A percentile compares a stretch with the other conserved stretches of the same genome.
Conservation (phyloP, 805 yeast genomes). For the Maudiozyma serrabonitensis region DNA sequence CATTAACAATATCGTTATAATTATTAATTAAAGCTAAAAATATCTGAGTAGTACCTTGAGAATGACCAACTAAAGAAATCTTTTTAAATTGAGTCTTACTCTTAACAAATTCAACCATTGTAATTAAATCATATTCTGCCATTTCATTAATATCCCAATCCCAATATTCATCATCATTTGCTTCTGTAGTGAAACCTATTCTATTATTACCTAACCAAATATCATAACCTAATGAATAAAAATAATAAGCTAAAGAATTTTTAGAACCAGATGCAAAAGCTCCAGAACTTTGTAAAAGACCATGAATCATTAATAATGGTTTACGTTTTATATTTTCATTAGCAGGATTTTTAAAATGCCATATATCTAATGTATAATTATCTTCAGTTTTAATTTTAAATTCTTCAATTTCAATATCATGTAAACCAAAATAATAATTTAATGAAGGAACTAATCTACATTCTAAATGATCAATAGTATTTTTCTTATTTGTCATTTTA, state of each 20-base stretch:
- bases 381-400: constrained; percentile 65
- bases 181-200: constrained; percentile 66
- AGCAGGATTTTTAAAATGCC: constrained; percentile 33
- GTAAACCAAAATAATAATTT: constrained; percentile 54
- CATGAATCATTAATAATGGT: constrained; percentile 78
- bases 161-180: constrained; percentile 50
- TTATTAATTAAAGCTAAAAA: constrained; percentile 52
- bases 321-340: constrained; percentile 25
- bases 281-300: constrained; percentile 78
- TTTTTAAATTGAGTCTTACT: constrained; percentile 31
- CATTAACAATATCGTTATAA: constrained; percentile 32
- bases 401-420: constrained; percentile 50
- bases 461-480: constrained; percentile 11
- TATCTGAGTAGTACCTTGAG: constrained; percentile 88
- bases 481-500: neutral
- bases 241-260: constrained; percentile 59
- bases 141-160: constrained; percentile 83
- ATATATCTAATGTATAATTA: constrained; percentile 59
- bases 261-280: constrained; percentile 74
- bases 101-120: constrained; percentile 56
- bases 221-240: constrained; percentile 52
- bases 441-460: constrained; percentile 42
- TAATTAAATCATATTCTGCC: constrained; percentile 68
- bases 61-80: constrained; percentile 66
- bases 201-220: constrained; percentile 91